phyloP scores from a whole-genome alignment of 1,284 basidiomycete species.

The Chondrostereum purpureum region DNA sequence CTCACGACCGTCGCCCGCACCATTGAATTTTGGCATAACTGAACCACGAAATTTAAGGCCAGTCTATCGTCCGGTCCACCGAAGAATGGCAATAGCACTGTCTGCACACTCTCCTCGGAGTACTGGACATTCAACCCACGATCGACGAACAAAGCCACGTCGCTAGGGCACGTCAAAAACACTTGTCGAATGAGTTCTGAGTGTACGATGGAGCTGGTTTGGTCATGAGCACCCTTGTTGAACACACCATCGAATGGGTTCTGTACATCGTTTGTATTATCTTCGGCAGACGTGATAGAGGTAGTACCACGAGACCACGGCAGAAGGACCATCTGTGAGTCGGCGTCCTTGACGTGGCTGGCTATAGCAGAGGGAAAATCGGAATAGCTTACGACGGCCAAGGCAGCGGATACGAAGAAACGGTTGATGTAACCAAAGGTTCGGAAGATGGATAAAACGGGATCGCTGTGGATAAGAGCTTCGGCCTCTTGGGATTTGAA shows the following conservation, averaged over 20 bases:
- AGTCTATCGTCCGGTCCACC: conserved; percentile 90
- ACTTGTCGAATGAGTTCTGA: conserved; percentile 78
- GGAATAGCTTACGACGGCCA: conserved; percentile 61
- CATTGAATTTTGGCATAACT: conserved; percentile 61
- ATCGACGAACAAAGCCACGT: conserved; percentile 83
- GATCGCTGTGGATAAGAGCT: conserved; percentile 67
- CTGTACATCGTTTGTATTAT: conserved; percentile 19
- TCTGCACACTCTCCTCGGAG: conserved; percentile 23
- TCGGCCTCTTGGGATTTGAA: conserved; percentile 75
- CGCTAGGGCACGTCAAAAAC: conserved; percentile 58
- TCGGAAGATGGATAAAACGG: conserved; percentile 74
- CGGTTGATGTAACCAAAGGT: conserved; percentile 76
- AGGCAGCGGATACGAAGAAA: conserved; percentile 60
- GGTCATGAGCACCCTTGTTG: conserved; percentile 35
- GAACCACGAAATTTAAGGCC: conserved; percentile 72
- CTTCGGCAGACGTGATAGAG: conserved; percentile 21
- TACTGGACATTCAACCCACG: conserved; percentile 30
- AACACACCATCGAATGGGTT: conserved; percentile 63
- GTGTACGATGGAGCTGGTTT: conserved; percentile 51
- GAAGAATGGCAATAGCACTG: conserved; percentile 83
- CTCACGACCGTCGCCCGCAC: conserved; percentile 69
- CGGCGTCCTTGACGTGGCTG: conserved; percentile 50
- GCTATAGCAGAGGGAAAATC: conserved; percentile 68
- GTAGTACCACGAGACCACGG: conserved; percentile 60
- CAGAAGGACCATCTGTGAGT: conserved; percentile 72